These are phyloP conservation scores for Cladosporium colombiae DNA, from an alignment of 2,329 filamentous ascomycete genomes.

Conservation along the genomic window DNA sequence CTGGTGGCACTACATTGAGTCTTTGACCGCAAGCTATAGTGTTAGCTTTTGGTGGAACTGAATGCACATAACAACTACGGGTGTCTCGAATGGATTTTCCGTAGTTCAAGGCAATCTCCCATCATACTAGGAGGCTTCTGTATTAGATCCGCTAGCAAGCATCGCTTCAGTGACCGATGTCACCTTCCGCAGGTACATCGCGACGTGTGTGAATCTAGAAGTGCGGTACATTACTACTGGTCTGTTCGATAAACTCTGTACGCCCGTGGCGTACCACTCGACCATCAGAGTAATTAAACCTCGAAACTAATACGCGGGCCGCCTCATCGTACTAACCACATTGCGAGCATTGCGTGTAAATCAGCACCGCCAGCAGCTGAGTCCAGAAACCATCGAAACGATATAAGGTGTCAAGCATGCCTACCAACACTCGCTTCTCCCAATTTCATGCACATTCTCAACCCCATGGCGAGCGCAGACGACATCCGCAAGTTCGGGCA, in stretches of 20 bases:
- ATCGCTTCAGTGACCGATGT: too few species aligned
- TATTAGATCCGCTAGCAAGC: too few species aligned
- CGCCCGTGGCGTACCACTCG: too few species aligned
- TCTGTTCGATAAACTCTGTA: not conserved
- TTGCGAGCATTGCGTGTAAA: not conserved
- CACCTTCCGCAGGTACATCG: too few species aligned
- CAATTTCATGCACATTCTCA: not conserved
- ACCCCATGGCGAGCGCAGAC: not conserved
- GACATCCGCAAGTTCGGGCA: not conserved
- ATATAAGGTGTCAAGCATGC: not conserved
- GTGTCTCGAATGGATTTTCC: too few species aligned
- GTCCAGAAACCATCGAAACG: too few species aligned
- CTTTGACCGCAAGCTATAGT: conserved; percentile 83
- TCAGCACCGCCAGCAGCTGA: not conserved
- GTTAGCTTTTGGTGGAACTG: conserved; percentile 96
- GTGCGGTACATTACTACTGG: too few species aligned
- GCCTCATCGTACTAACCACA: not conserved
- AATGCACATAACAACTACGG: too few species aligned
- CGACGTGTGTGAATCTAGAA: too few species aligned
- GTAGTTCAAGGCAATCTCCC: too few species aligned
- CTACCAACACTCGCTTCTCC: not conserved
- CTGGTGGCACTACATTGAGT: conserved; percentile 97
- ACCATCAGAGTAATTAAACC: too few species aligned
- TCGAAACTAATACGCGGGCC: not conserved
- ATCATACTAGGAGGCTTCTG: too few species aligned